Base-by-base conservation (phyloP, 2,329 filamentous ascomycete species). In the Tolypocladium nubicola region DNA sequence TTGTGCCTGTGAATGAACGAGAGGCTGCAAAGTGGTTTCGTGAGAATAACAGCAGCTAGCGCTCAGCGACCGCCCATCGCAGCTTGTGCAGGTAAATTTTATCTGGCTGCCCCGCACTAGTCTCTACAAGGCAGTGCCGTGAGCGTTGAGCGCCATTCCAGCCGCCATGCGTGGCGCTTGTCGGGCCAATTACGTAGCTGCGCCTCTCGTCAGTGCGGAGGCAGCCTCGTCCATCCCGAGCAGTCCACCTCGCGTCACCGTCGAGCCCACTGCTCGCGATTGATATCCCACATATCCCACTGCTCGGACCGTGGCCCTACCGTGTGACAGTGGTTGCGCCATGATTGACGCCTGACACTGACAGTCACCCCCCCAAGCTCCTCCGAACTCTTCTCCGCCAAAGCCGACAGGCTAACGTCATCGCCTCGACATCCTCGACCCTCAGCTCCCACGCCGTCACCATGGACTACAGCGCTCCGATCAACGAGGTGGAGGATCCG, bases 381-480 rank as follows among this genome's bases (percentile, higher is more conserved):
- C 23, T 39, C 40, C 54, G 14, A 45, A n/a, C 35, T 16, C 37
- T 16, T 10, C 47, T 56, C 37, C 55, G 38, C 55, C 45, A 49
- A 26, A 4, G 45, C 45, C 54, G 45, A 52, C 23, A 37, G 47
- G 47, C 16, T 35, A 26, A 61, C 65, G 61, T 62, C 64, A 64
- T 58, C 41, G 39, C 16, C 41, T 61, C 59, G 57, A 56, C 59
- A 41, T 60, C 61, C 59, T 60, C 47, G 26, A 30, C 26, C 26
- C 26, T 6, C 26, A 30, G 26, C 26, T 53, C 54, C 57, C 57
- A 58, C 37, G 50, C 57, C 57, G 53, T 47, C 62, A 66, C 66
- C 62, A 84, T 84, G 81, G 81, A 84, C 71, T 84, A 84, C 69
- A 79, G 77, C 68, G 70, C 79, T 61, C 77, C 80, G 16, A 79